phyloP scores from a whole-genome alignment of 116 monocot genomes.

The Posidonia oceanica region DNA sequence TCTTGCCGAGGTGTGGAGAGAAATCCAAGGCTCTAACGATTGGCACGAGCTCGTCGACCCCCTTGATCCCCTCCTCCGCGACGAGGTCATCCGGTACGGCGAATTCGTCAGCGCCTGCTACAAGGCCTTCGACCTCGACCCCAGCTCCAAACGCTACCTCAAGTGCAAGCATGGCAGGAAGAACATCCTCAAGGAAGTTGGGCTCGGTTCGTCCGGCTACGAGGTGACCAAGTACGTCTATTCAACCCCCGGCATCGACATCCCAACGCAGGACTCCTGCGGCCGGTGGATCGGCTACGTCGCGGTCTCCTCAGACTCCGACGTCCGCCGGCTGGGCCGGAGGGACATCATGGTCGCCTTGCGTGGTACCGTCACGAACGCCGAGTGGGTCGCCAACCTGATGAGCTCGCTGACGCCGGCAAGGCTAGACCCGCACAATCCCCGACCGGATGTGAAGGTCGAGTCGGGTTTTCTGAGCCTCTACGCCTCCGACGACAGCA shows the following conservation, averaged over 20 bases:
- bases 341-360: constrained; percentile 64
- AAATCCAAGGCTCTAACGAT: constrained; percentile 9
- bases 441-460: no score
- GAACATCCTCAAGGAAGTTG: constrained; percentile 28
- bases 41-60: constrained; percentile 50
- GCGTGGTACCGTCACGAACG: constrained; percentile 61
- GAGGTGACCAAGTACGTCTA: constrained; percentile 69
- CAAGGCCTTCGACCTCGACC: constrained; percentile 69
- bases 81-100: constrained; percentile 67
- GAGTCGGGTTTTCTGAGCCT: no score
- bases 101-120: constrained; percentile 62
- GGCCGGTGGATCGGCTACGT: constrained; percentile 84
- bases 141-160: constrained; percentile 48
- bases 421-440: no score
- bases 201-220: constrained; percentile 39
- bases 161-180: constrained; percentile 66
- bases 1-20: no score
- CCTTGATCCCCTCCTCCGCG: constrained; percentile 43
- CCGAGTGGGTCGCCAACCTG: constrained; percentile 79
- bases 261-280: constrained; percentile 20
- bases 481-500: no score
- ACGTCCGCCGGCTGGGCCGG: constrained; percentile 34
- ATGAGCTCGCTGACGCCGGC: no score
- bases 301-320: constrained; percentile 45
- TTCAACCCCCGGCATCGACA: constrained; percentile 43